phyloP scores from a whole-genome alignment of 441 rosid genomes.

The Populus tomentosa region DNA sequence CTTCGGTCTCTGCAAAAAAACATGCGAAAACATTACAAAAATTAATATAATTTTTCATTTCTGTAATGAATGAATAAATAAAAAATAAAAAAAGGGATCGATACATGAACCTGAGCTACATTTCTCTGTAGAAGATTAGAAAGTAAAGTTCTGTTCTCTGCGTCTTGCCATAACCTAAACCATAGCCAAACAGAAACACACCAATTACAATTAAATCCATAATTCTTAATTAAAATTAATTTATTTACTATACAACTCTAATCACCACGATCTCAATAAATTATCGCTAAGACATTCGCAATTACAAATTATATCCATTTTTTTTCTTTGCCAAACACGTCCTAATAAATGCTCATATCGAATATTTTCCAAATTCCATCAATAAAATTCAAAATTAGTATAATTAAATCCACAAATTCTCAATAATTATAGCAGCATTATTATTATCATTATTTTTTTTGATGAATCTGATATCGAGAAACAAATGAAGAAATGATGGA shows the following conservation, averaged over 20 bases:
- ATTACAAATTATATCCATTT: neutral
- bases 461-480: constrained; percentile 6
- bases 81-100: neutral
- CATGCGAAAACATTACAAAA: constrained; percentile 7
- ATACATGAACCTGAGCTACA: constrained; percentile 51
- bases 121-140: constrained; percentile 65
- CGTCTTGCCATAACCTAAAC: constrained; percentile 94
- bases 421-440: neutral
- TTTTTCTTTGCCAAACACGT: neutral
- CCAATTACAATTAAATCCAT: neutral
- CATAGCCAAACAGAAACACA: neutral
- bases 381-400: no score
- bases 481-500: neutral
- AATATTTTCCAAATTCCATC: no score
- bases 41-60: neutral
- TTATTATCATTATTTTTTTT: no score
- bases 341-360: neutral
- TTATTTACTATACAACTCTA: neutral
- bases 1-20: constrained; percentile 70
- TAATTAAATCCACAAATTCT: neutral
- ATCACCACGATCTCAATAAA: neutral
- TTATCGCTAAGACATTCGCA: neutral
- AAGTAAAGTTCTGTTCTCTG: constrained; percentile 73
- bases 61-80: neutral
- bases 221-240: neutral